A percentile compares a stretch with the other conserved stretches of the same genome.
Conservation (phyloP, 192 early-diverging fungal species). For the Entomortierella chlamydospora region DNA sequence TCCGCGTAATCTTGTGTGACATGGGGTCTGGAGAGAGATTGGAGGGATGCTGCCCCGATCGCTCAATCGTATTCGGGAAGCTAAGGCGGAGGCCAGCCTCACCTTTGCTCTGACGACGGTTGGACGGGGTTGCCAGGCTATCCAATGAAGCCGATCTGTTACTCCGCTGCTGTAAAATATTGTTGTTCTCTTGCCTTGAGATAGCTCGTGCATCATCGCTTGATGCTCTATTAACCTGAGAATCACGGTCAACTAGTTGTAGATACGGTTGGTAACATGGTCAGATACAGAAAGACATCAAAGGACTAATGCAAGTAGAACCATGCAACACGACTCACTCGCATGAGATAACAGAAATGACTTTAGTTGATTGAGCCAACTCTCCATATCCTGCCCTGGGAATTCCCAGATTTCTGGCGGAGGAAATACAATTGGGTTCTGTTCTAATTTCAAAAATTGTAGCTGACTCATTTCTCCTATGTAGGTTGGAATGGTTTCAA, state of each 20-base stretch:
- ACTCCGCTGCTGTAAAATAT: not conserved
- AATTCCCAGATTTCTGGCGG: slow-evolving; percentile 31
- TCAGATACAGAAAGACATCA: not conserved
- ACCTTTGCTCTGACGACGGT: slow-evolving; percentile 34
- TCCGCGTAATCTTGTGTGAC: slow-evolving; percentile 6
- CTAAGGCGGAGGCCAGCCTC: slow-evolving; percentile 36
- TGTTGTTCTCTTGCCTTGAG: not conserved
- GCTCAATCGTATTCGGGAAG: slow-evolving; percentile 8
- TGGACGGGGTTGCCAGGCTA: slow-evolving; percentile 16
- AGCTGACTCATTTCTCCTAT: slow-evolving; percentile 53
- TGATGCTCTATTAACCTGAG: not conserved
- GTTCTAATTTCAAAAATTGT: slow-evolving; percentile 57
- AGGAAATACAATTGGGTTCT: slow-evolving; percentile 53
- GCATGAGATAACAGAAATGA: slow-evolving; percentile 17
- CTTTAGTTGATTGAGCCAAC: slow-evolving; percentile 36
- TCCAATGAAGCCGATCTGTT: slow-evolving; percentile 21
- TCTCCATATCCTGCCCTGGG: slow-evolving; percentile 36
- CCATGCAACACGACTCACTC: slow-evolving; percentile 2
- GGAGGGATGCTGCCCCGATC: not conserved
- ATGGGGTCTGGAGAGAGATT: slow-evolving; percentile 20
- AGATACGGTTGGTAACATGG: not conserved
- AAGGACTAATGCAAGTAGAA: not conserved
- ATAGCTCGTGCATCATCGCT: not conserved
- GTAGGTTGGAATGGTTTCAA: slow-evolving; percentile 51
- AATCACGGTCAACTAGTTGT: slow-evolving; percentile 12